Percentiles rank a stretch among this genome's conserved stretches.
Evolutionary conservation across 257 asterid genomes (phyloP).

Genomic region (Hygrophila difformis): DNA sequence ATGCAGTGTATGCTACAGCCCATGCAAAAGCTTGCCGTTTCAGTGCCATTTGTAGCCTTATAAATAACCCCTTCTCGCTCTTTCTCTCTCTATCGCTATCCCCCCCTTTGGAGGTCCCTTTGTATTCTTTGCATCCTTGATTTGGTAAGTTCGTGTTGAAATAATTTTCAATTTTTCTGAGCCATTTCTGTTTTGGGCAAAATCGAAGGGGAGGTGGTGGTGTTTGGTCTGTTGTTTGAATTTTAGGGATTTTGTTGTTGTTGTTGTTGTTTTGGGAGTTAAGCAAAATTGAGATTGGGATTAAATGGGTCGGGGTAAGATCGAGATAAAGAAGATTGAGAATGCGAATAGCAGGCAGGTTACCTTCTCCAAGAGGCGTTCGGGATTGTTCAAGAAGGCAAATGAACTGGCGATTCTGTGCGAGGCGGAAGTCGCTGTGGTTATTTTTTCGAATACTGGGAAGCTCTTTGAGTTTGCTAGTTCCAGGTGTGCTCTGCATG

Average conservation of each 20-base stretch:
- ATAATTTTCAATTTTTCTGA: neutral
- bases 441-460: constrained; percentile 68
- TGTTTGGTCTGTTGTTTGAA: neutral
- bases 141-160: constrained; percentile 21
- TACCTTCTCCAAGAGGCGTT: constrained; percentile 65
- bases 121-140: constrained; percentile 15
- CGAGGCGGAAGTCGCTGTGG: constrained; percentile 70
- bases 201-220: neutral
- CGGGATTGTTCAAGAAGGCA: constrained; percentile 72
- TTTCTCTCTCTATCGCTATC: constrained; percentile 1
- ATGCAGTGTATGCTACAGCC: constrained; percentile 37
- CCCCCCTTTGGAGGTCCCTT: neutral
- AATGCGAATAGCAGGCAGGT: constrained; percentile 71
- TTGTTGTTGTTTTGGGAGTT: constrained; percentile 21
- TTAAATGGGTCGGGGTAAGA: constrained; percentile 71
- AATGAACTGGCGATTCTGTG: constrained; percentile 68
- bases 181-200: neutral
- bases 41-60: constrained; percentile 62
- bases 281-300: constrained; percentile 12
- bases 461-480: constrained; percentile 60
- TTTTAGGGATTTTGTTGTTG: constrained; percentile 6
- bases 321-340: constrained; percentile 76
- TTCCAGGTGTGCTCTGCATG: constrained; percentile 39
- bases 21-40: constrained; percentile 71
- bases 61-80: constrained; percentile 18